A percentile compares a stretch with the other conserved stretches of the same genome.
These are phyloP conservation scores for Sporothrix sp. DNA, from an alignment of 2,329 filamentous ascomycete species.

Conservation along the genomic window DNA sequence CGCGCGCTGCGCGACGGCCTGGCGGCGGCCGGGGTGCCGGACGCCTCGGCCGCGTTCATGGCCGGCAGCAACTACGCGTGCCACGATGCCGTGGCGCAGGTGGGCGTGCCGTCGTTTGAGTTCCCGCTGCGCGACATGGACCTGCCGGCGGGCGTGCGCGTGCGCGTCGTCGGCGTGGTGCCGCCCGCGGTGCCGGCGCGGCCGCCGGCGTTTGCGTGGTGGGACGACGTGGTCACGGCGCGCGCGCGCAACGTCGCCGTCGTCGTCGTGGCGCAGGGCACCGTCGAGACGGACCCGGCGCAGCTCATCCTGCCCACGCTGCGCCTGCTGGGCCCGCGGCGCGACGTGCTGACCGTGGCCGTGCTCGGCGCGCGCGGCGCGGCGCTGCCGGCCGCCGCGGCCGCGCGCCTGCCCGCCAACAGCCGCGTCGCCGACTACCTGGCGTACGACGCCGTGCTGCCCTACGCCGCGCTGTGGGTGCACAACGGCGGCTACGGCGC, in stretches of 20 bases:
- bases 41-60: conserved; percentile 20
- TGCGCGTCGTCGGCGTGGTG: conserved; percentile 28
- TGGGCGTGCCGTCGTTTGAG: conserved; percentile 30
- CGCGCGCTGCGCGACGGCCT: conserved; percentile 23
- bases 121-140: conserved; percentile 31
- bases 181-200: conserved; percentile 14
- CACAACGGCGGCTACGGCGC: conserved; percentile 34
- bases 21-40: conserved; percentile 22
- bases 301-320: conserved; percentile 32
- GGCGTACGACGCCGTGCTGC: conserved; percentile 30
- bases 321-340: conserved; percentile 21
- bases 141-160: conserved; percentile 27
- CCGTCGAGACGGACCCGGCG: conserved; percentile 29
- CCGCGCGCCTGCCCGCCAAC: conserved; percentile 21
- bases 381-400: not conserved
- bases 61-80: conserved; percentile 28
- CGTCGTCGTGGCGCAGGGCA: conserved; percentile 32
- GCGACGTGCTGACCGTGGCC: conserved; percentile 26
- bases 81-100: conserved; percentile 27
- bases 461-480: conserved; percentile 28
- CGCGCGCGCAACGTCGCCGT: conserved; percentile 21
- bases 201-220: conserved; percentile 23
- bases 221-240: conserved; percentile 22
- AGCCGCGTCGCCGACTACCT: conserved; percentile 29
- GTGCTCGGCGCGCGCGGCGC: conserved; percentile 29